Conservation (phyloP, 495 filamentous ascomycete species). For the Neurospora hispaniola region DNA sequence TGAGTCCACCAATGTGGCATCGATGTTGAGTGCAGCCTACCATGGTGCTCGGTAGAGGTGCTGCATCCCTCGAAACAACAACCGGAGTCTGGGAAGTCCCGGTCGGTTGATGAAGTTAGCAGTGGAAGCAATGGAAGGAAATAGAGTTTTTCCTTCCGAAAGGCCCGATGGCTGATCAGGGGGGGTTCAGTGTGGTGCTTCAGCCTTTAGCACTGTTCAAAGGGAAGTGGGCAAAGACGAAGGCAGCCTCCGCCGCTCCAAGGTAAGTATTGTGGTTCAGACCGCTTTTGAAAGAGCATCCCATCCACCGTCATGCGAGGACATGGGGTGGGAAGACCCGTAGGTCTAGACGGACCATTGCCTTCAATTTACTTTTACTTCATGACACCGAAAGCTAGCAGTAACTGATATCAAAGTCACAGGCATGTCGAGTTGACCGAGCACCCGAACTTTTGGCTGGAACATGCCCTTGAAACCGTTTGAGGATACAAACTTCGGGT, state of each 20-base stretch:
- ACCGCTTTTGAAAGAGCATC: not conserved
- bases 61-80: not conserved
- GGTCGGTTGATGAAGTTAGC: slow-evolving; percentile 28
- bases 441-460: not conserved
- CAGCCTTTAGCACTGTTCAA: slow-evolving; percentile 29
- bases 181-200: slow-evolving; percentile 23
- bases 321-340: not conserved
- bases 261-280: slow-evolving; percentile 17
- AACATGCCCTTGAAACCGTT: not conserved
- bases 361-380: not conserved
- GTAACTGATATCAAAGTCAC: not conserved
- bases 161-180: slow-evolving; percentile 10
- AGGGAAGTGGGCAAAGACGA: slow-evolving; percentile 27
- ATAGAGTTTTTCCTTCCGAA: slow-evolving; percentile 22
- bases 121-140: slow-evolving; percentile 22
- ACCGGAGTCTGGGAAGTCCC: not conserved
- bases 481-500: not conserved
- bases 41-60: not conserved
- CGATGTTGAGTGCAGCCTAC: not conserved
- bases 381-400: not conserved
- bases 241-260: slow-evolving; percentile 24
- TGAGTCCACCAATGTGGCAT: not conserved
- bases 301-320: not conserved
- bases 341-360: not conserved
- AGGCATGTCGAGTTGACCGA: not conserved